Percentiles rank a stretch among this genome's conserved stretches.
Conservation (phyloP, 2,329 filamentous ascomycete species). For the Ophiostoma fasciatum region DNA sequence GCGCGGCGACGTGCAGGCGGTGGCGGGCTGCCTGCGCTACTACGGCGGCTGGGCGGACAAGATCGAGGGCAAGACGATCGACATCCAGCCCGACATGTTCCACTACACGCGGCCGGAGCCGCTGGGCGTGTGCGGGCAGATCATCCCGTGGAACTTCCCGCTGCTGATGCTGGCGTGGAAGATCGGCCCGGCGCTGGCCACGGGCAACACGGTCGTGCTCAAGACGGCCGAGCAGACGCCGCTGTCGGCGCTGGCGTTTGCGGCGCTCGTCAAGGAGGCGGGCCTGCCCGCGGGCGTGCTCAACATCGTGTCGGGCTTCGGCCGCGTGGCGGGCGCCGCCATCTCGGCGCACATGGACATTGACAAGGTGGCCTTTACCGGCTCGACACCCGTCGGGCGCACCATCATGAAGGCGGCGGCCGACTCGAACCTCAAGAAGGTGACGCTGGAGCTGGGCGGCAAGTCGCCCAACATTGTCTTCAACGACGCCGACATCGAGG, state of each 20-base stretch:
- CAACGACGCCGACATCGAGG: constrained; percentile 61
- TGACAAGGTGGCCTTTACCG: constrained; percentile 75
- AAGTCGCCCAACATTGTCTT: constrained; percentile 74
- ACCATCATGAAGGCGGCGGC: constrained; percentile 70
- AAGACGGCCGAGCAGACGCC: constrained; percentile 69
- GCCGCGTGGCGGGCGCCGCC: constrained; percentile 63
- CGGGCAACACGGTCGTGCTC: constrained; percentile 57
- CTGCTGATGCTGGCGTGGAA: constrained; percentile 75
- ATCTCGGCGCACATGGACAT: constrained; percentile 64
- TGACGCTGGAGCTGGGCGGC: constrained; percentile 65
- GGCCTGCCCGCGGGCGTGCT: constrained; percentile 66
- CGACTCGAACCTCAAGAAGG: constrained; percentile 66
- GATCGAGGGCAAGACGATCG: constrained; percentile 75
- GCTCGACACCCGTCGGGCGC: constrained; percentile 58
- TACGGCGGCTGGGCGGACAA: constrained; percentile 89
- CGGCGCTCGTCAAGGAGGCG: constrained; percentile 54
- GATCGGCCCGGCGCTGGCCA: constrained; percentile 57
- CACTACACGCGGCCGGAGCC: constrained; percentile 74
- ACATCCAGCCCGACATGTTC: constrained; percentile 64
- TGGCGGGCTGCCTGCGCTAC: constrained; percentile 62
- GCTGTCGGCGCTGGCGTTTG: constrained; percentile 51
- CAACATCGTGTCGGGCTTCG: constrained; percentile 66
- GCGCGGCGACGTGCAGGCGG: constrained; percentile 56
- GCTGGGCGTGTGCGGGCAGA: constrained; percentile 69
- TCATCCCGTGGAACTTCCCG: constrained; percentile 84